Evolutionary conservation across 1,139 yeast species (phyloP).

Genomic region (Entelexis sorbosivorans): DNA sequence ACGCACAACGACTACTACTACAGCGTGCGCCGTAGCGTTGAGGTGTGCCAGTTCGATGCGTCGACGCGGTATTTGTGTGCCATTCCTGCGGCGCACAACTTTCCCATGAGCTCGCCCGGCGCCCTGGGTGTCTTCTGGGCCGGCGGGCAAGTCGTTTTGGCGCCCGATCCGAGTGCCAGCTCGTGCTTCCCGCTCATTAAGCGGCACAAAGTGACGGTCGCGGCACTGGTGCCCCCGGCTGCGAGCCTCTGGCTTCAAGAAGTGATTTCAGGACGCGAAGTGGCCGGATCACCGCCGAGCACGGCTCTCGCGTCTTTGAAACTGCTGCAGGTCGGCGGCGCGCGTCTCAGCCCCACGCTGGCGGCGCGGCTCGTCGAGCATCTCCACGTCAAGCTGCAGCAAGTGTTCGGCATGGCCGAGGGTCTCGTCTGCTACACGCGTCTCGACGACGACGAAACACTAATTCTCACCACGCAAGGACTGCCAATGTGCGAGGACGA

Average conservation of each 20-base stretch:
- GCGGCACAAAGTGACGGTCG: constrained; percentile 13
- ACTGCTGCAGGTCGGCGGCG: constrained; percentile 18
- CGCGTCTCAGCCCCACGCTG: constrained; percentile 17
- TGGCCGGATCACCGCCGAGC: background rate
- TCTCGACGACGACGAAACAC: constrained; percentile 11
- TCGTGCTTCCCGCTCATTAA: constrained; percentile 16
- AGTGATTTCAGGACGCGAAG: background rate
- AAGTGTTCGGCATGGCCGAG: constrained; percentile 21
- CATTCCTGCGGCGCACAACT: constrained; percentile 19
- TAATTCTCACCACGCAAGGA: constrained; percentile 16
- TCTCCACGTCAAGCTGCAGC: constrained; percentile 15
- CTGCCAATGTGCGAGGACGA: constrained; percentile 17
- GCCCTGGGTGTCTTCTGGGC: constrained; percentile 16
- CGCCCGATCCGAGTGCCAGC: constrained; percentile 15
- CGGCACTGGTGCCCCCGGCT: constrained; percentile 18
- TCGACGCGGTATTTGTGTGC: constrained; percentile 13
- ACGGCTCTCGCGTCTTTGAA: constrained; percentile 8
- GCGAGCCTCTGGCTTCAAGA: constrained; percentile 19
- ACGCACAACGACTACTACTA: constrained; percentile 20
- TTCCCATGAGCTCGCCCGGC: constrained; percentile 20
- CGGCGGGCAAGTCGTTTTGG: constrained; percentile 15
- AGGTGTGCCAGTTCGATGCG: constrained; percentile 10
- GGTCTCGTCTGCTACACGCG: constrained; percentile 20
- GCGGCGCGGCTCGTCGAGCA: constrained; percentile 11
- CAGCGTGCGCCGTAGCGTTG: constrained; percentile 16